Evolutionary conservation across 2,329 filamentous ascomycete genomes (phyloP).

Genomic region (Chaetomiaceae sp.): DNA sequence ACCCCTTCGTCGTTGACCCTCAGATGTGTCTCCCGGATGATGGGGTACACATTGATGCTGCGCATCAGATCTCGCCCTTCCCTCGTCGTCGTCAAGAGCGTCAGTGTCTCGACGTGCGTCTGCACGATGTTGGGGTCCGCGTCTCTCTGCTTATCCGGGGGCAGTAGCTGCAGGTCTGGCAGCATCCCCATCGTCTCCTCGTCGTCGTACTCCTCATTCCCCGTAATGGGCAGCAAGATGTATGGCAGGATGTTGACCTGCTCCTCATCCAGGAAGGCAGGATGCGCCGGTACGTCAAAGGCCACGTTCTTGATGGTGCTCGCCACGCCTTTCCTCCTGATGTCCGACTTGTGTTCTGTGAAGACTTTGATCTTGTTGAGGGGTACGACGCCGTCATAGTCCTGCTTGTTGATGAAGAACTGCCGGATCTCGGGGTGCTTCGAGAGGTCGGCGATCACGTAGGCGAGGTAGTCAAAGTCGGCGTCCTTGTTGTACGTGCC

Average conservation of each 20-base stretch:
- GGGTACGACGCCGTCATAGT: slow-evolving; percentile 79
- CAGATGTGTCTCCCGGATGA: slow-evolving; percentile 80
- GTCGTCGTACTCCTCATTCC: slow-evolving; percentile 79
- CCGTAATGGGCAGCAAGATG: slow-evolving; percentile 80
- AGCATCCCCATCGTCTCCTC: slow-evolving; percentile 85
- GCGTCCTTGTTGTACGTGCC: slow-evolving; percentile 78
- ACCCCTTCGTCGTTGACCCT: slow-evolving; percentile 74
- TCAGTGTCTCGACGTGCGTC: slow-evolving; percentile 84
- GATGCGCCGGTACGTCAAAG: slow-evolving; percentile 73
- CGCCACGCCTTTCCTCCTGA: slow-evolving; percentile 89
- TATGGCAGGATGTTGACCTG: slow-evolving; percentile 83
- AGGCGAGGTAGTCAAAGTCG: slow-evolving; percentile 88
- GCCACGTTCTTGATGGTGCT: slow-evolving; percentile 91
- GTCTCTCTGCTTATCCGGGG: slow-evolving; percentile 85
- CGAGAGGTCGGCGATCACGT: slow-evolving; percentile 88
- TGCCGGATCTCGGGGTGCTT: slow-evolving; percentile 70
- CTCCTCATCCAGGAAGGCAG: slow-evolving; percentile 62
- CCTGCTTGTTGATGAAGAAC: slow-evolving; percentile 69
- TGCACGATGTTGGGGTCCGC: slow-evolving; percentile 69
- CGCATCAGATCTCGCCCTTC: slow-evolving; percentile 71
- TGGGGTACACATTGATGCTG: slow-evolving; percentile 76
- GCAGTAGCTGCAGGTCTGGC: slow-evolving; percentile 81
- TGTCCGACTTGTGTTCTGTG: slow-evolving; percentile 79
- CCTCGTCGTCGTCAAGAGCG: slow-evolving; percentile 74
- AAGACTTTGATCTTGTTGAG: slow-evolving; percentile 91